Conservation (phyloP, 768 basidiomycete genomes). For the Russula abietina region DNA sequence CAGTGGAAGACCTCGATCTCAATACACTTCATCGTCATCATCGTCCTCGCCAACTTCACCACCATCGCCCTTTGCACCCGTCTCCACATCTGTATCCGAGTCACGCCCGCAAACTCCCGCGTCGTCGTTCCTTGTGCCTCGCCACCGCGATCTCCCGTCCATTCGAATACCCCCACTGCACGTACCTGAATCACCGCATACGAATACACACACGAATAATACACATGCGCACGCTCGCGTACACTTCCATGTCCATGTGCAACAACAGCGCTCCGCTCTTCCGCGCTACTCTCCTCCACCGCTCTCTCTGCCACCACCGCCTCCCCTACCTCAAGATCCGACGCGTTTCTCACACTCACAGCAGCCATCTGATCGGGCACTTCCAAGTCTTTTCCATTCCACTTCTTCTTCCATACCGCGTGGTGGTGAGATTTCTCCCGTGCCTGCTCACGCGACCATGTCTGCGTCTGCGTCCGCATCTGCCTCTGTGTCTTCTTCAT, state of each 20-base stretch:
- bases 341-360: background rate
- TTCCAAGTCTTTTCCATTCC: background rate
- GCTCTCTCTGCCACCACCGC: background rate
- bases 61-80: background rate
- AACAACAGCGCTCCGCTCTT: background rate
- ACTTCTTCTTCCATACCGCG: background rate
- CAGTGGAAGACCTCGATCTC: background rate
- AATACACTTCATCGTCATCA: background rate
- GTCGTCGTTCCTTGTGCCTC: slow-evolving; percentile 13
- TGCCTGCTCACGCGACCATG: background rate
- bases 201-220: background rate
- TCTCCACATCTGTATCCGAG: background rate
- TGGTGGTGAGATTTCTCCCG: slow-evolving; percentile 1
- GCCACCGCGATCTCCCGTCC: slow-evolving; percentile 13
- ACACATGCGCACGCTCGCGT: background rate
- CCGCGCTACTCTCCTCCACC: background rate
- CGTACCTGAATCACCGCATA: slow-evolving; percentile 13
- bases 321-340: background rate
- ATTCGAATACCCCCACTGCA: slow-evolving; percentile 17
- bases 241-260: background rate
- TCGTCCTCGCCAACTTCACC: background rate
- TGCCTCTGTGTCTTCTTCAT: background rate
- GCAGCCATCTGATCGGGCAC: background rate
- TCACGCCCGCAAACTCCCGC: slow-evolving; percentile 11
- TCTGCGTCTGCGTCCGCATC: background rate